Evolutionary conservation across 805 yeast species (phyloP), one percentile per base, ranked within the genome.

Genomic region (Cyberlindnera nakhonratchasimensis): DNA sequence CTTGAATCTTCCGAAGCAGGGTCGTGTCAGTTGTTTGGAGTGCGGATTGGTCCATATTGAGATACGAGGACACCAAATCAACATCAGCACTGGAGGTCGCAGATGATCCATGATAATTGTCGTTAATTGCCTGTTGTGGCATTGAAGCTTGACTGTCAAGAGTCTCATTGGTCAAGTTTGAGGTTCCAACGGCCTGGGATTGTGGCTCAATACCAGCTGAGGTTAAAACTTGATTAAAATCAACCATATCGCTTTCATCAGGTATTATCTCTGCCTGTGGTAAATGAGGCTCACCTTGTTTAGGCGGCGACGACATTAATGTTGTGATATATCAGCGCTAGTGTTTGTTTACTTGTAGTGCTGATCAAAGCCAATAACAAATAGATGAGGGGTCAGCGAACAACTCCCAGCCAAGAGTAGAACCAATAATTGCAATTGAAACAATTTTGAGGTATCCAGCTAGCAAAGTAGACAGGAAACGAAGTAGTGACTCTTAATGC

Each of bases 51-150:
- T 64, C 61, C 5, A 70, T 43, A 8, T 61, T 58, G 18, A 64
- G 61, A 41, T 67, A 71, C 1, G 69, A 57, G 6, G 71, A 52
- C 6, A 69, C 50, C 6, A 64, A 42, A 6, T 43, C 40, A 9
- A 40, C 20, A 22, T 47, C 46, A 12, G 21, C 24, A 9, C 29
- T 8, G n/a, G 13, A 3, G 2, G 28, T 5, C 5, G 28, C 9
- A 19, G 26, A 6, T 18, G 5, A 7, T 33, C 23, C 13, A 12
- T 18, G 13, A 23, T 33, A 13, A 8, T 19, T n/a, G 20, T 7
- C 7, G 32, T 5, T n/a, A 5, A 29, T 29, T 11, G 9, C 12
- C 19, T 6, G 8, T 29, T 29, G 20, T 6, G n/a, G 14, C n/a
- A 14, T n/a, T 13, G 9, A 9, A 6, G 11, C n/a, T 12, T 28